These are phyloP conservation scores for Microbotryum silenes-acaulis DNA, from an alignment of 1,284 basidiomycete species.

Conservation along the genomic window DNA sequence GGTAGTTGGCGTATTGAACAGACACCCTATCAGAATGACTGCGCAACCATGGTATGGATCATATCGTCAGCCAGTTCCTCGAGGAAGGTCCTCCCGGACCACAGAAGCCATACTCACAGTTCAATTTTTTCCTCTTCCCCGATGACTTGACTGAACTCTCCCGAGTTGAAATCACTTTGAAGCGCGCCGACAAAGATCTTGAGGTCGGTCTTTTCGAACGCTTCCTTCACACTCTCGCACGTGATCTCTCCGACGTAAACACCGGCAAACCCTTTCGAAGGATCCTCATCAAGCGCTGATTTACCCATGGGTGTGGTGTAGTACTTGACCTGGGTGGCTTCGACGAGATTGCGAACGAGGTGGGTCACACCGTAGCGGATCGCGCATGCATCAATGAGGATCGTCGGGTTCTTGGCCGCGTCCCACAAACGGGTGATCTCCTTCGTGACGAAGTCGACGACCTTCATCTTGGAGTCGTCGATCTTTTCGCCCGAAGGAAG, in stretches of 20 bases:
- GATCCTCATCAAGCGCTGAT: conserved; percentile 66
- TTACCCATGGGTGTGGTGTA: conserved; percentile 76
- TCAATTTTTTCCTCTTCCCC: conserved; percentile 23
- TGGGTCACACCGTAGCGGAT: conserved; percentile 66
- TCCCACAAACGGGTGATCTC: conserved; percentile 61
- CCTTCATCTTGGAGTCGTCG: conserved; percentile 1
- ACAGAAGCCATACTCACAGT: conserved; percentile 47
- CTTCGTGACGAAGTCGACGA: conserved; percentile 55
- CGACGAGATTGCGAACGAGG: conserved; percentile 61
- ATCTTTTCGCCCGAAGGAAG: conserved; percentile 21
- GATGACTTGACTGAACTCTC: conserved; percentile 36
- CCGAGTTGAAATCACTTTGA: conserved; percentile 85
- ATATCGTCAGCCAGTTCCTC: neutral
- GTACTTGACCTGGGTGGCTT: conserved; percentile 59
- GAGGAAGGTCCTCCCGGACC: conserved; percentile 45
- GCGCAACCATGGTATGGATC: neutral
- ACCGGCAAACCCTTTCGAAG: conserved; percentile 72
- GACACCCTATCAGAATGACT: conserved; percentile 64
- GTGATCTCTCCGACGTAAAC: conserved; percentile 70
- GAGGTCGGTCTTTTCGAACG: conserved; percentile 73
- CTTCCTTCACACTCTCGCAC: conserved; percentile 61
- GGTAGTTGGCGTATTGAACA: conserved; percentile 25
- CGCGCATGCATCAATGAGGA: conserved; percentile 81
- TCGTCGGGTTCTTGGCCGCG: conserved; percentile 59
- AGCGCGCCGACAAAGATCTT: conserved; percentile 74